Percentiles rank a stretch among this genome's conserved stretches.
Evolutionary conservation across 768 basidiomycete genomes (phyloP).

Genomic region (Mycena rosella): DNA sequence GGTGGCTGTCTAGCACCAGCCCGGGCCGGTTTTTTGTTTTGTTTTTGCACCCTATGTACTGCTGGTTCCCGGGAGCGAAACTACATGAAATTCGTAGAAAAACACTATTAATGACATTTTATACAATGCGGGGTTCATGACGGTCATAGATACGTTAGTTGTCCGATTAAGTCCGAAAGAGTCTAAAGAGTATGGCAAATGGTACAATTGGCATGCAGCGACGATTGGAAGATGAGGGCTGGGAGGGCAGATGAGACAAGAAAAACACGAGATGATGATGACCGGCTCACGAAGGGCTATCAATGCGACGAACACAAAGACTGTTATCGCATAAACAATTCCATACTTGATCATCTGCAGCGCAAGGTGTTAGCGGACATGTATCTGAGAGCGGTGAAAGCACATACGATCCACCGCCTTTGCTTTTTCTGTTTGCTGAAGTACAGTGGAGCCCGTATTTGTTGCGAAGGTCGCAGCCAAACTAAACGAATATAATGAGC

Average conservation of each 20-base stretch:
- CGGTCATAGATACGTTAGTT: constrained; percentile 33
- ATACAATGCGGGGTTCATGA: constrained; percentile 30
- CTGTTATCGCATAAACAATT: constrained; percentile 75
- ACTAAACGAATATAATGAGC: constrained; percentile 60
- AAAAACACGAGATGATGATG: constrained; percentile 20
- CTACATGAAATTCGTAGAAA: constrained; percentile 24
- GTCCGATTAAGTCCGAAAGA: constrained; percentile 20
- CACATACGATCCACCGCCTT: constrained; percentile 88
- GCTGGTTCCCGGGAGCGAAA: no score
- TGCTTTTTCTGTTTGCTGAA: constrained; percentile 91
- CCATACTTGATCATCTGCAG: constrained; percentile 87
- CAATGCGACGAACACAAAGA: constrained; percentile 79
- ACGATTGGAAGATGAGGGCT: constrained; percentile 75
- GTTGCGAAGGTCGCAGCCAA: constrained; percentile 95
- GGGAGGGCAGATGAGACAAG: constrained; percentile 29
- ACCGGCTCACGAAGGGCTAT: constrained; percentile 78
- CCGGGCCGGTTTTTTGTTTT: no score
- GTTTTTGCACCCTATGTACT: no score
- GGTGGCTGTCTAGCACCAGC: no score
- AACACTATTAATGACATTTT: constrained; percentile 24
- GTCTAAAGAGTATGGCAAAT: constrained; percentile 61
- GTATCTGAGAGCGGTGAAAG: constrained; percentile 13
- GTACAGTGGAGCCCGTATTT: constrained; percentile 93
- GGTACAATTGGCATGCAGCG: constrained; percentile 71
- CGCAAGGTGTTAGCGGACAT: constrained; percentile 26